These are phyloP conservation scores for Stagonosporopsis rhizophila DNA, from an alignment of 2,329 filamentous ascomycete species.

Conservation along the genomic window DNA sequence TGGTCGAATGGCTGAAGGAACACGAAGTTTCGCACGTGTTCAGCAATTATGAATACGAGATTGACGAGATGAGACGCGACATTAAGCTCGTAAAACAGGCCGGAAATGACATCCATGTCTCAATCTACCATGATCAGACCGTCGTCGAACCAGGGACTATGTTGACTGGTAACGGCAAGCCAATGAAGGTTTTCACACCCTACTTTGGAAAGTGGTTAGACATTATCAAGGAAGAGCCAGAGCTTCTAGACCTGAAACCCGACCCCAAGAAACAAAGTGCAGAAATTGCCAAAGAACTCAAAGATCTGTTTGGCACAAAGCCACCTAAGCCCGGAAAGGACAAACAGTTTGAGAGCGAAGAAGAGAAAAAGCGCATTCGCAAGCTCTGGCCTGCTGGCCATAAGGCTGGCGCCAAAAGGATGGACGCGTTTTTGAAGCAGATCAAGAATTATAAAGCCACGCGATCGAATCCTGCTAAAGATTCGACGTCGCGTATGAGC, in stretches of 20 bases:
- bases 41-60: conserved; percentile 57
- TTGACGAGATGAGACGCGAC: conserved; percentile 56
- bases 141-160: conserved; percentile 57
- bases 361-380: conserved; percentile 51
- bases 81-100: conserved; percentile 52
- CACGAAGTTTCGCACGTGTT: conserved; percentile 57
- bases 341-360: conserved; percentile 50
- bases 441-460: conserved; percentile 51
- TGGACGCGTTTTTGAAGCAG: conserved; percentile 53
- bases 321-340: conserved; percentile 49
- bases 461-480: conserved; percentile 52
- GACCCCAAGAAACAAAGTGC: conserved; percentile 51
- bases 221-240: conserved; percentile 52
- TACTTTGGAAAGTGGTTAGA: conserved; percentile 58
- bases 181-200: conserved; percentile 61
- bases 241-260: conserved; percentile 53
- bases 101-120: conserved; percentile 50
- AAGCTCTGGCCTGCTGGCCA: conserved; percentile 57
- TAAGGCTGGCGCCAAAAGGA: conserved; percentile 51
- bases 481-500: conserved; percentile 53
- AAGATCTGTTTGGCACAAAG: conserved; percentile 40
- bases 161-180: conserved; percentile 52
- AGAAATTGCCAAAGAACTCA: conserved; percentile 36
- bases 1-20: conserved; percentile 54
- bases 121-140: conserved; percentile 58